A percentile compares a stretch with the other conserved stretches of the same genome.
phyloP scores from a whole-genome alignment of 2,329 filamentous ascomycete genomes.

The Truncatella angustata region DNA sequence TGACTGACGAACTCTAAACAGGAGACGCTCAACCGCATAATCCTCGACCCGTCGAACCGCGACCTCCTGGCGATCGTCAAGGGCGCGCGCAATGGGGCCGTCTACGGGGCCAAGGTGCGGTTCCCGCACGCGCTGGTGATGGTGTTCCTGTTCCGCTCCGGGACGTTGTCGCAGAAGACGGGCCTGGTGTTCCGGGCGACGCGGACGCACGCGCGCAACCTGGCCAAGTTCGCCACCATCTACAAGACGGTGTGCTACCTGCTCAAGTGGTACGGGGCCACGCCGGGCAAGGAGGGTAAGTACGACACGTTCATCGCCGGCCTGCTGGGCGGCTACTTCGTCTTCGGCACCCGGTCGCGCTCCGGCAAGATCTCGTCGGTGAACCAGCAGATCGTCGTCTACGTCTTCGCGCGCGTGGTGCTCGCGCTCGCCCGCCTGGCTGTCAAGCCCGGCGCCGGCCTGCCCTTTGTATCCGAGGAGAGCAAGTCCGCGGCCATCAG shows the following conservation, averaged over 20 bases:
- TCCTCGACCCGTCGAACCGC: constrained; percentile 82
- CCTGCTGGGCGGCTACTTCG: constrained; percentile 83
- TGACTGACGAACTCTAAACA: too few relatives aligned
- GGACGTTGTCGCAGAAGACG: constrained; percentile 79
- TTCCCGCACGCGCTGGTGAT: constrained; percentile 98
- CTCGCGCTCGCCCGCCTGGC: constrained; percentile 81
- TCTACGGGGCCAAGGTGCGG: constrained; percentile 96
- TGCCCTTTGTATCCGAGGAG: constrained; percentile 50
- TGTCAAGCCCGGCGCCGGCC: constrained; percentile 60
- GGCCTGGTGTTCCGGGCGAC: constrained; percentile 81
- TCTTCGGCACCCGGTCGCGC: constrained; percentile 74
- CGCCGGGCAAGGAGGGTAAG: constrained; percentile 61
- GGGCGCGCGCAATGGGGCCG: constrained; percentile 91
- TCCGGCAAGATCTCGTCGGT: constrained; percentile 72
- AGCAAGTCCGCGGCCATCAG: constrained; percentile 47
- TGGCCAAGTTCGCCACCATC: constrained; percentile 85
- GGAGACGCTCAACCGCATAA: constrained; percentile 64
- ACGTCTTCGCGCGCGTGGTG: constrained; percentile 90
- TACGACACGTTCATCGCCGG: constrained; percentile 87
- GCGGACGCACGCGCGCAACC: constrained; percentile 83
- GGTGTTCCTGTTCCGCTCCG: constrained; percentile 94
- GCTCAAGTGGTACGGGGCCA: constrained; percentile 61
- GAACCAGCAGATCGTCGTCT: constrained; percentile 96
- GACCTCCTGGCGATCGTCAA: constrained; percentile 84
- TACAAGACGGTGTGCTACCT: constrained; percentile 84